phyloP scores from a whole-genome alignment of 768 basidiomycete genomes.

The Lyophyllum decastes region DNA sequence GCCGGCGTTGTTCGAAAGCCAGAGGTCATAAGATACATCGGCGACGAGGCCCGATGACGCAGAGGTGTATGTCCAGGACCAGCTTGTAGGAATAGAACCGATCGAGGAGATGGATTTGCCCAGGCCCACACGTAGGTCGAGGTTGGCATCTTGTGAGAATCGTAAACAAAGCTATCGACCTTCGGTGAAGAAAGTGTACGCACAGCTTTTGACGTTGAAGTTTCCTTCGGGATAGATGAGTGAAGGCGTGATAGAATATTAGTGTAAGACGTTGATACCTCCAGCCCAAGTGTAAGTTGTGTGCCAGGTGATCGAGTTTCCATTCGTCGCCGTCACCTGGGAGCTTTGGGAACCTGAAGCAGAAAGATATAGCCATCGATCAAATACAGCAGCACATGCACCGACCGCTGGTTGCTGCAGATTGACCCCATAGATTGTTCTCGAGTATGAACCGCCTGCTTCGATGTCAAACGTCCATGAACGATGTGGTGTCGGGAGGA shows the following conservation, averaged over 20 bases:
- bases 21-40: constrained; percentile 26
- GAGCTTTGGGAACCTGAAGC: constrained; percentile 22
- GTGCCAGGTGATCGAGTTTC: constrained; percentile 23
- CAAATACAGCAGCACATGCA: background rate
- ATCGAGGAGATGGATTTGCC: constrained; percentile 19
- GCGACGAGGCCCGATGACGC: constrained; percentile 25
- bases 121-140: constrained; percentile 21
- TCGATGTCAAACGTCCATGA: background rate
- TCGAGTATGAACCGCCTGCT: constrained; percentile 14
- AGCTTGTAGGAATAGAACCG: constrained; percentile 20
- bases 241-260: background rate
- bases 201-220: constrained; percentile 26
- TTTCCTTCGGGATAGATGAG: background rate
- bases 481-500: background rate
- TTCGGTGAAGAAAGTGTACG: background rate
- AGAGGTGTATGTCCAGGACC: constrained; percentile 24
- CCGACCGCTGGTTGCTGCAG: constrained; percentile 22
- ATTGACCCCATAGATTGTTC: constrained; percentile 26
- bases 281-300: constrained; percentile 25
- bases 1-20: constrained; percentile 19
- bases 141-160: constrained; percentile 19
- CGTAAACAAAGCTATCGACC: background rate
- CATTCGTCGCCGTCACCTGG: constrained; percentile 22
- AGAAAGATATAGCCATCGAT: background rate
- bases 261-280: constrained; percentile 4